phyloP scores from a whole-genome alignment of 1,284 basidiomycete genomes.

The Bjerkandera adusta region DNA sequence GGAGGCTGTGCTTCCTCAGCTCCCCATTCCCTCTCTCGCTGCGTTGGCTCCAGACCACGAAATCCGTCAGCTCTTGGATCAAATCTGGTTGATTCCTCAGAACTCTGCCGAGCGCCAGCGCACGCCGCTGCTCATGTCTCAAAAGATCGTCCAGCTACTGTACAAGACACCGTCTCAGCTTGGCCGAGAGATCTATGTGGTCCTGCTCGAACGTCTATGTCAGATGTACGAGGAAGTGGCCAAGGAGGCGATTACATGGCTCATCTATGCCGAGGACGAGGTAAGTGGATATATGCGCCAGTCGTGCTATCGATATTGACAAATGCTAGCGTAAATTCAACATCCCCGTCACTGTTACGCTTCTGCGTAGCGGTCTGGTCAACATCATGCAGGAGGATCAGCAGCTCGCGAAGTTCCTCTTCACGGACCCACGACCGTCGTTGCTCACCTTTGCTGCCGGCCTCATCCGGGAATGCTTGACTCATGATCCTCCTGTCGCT shows the following conservation, averaged over 20 bases:
- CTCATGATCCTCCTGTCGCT: conserved; percentile 75
- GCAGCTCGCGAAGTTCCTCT: conserved; percentile 87
- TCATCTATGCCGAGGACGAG: conserved; percentile 96
- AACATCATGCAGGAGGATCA: conserved; percentile 82
- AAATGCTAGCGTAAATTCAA: conserved; percentile 86
- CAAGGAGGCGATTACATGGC: conserved; percentile 96
- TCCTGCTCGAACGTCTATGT: conserved; percentile 88
- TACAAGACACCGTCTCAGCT: conserved; percentile 85
- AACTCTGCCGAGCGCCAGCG: conserved; percentile 81
- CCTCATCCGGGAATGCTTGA: conserved; percentile 85
- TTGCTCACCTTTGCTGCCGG: conserved; percentile 84
- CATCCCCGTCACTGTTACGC: conserved; percentile 88
- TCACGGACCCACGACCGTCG: conserved; percentile 75
- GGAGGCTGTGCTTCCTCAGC: conserved; percentile 73
- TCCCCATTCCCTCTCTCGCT: conserved; percentile 64
- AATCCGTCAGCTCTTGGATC: conserved; percentile 79
- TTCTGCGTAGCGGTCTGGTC: conserved; percentile 85
- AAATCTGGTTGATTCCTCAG: conserved; percentile 77
- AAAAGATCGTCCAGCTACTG: conserved; percentile 87
- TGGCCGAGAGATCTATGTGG: conserved; percentile 89
- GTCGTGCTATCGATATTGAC: conserved; percentile 1
- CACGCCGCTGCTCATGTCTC: conserved; percentile 90
- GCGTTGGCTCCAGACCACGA: conserved; percentile 82
- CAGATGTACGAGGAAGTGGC: conserved; percentile 89
- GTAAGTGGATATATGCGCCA: conserved; percentile 40